A percentile compares a stretch with the other conserved stretches of the same genome.
Conservation (phyloP, 1,139 yeast species). For the Pichia sp. region DNA sequence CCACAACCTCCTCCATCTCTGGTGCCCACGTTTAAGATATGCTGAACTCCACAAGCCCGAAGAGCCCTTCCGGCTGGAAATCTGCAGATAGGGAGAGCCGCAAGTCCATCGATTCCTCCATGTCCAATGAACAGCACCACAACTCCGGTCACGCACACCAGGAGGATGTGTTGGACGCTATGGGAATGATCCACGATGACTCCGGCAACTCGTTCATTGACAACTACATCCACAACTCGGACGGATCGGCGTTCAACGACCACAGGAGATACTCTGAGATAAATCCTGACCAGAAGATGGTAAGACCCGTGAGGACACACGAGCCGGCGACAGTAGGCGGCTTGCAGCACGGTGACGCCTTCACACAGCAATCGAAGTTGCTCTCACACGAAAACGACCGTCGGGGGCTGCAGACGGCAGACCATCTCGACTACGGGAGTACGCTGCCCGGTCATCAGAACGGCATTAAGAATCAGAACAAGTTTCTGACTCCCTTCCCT, state of each 20-base stretch:
- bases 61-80: background rate
- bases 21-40: background rate
- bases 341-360: conserved; percentile 4
- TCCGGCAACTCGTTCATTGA: background rate
- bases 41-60: background rate
- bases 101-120: conserved; percentile 2
- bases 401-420: background rate
- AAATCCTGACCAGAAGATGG: conserved; percentile 13
- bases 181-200: conserved; percentile 5
- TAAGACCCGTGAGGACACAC: conserved; percentile 7
- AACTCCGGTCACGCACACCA: background rate
- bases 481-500: background rate
- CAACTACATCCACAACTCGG: background rate
- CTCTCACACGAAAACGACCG: conserved; percentile 12
- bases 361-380: conserved; percentile 14
- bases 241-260: conserved; percentile 22
- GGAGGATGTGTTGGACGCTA: conserved; percentile 4
- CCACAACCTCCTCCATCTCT: background rate
- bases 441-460: background rate
- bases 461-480: background rate
- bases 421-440: conserved; percentile 10
- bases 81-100: conserved; percentile 1
- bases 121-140: background rate
- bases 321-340: background rate
- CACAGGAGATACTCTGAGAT: conserved; percentile 21